Base-by-base conservation (phyloP, 2,329 filamentous ascomycete species). In the Paracamarosporium sp. region DNA sequence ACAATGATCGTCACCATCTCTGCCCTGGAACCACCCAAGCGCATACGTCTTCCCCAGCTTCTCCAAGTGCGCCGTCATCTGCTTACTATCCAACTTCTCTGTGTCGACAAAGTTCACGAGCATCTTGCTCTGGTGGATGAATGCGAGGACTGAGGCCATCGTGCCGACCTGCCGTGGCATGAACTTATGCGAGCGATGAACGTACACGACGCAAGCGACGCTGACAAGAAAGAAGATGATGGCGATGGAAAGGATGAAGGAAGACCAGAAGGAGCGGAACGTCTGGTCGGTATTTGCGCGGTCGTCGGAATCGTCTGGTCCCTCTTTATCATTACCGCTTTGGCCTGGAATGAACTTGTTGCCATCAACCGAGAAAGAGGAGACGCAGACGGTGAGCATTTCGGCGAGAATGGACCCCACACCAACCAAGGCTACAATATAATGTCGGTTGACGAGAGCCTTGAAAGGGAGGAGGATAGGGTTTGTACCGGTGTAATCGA, bases 111-210 rank as follows among this genome's bases (percentile, higher is more conserved):
- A 93, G 68, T 87, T 86, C 61, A 87, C 88, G 44, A 93, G 78
- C 90, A 93, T 93, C 76, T 90, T 90, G 73, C 85, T 89, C 77
- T 92, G 90, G 75, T 93, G 88, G 58, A 93, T 90, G 69, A 90
- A 93, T 0, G 89, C 90, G 53, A 94, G 81, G 52, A 93, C 86
- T 41, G 86, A 88, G 1, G 90, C 88, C 65, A 94, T 93, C 20
- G 90, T 92, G 66, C 88, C 91, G 4, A 90, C 90, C 78, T 93
- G 89, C 4, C 91, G 85, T 1, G 91, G 91, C 55, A 93, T 79
- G 74, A 93, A 93, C 2, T 90, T 85, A 54, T 87, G 85, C 0
- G 87, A 82, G 13, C 90, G 85, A 1, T 85, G 83, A 17, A 80
- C 56, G 67, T 90, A 89, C 17, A 90, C 88, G 1, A 88, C 67